Percentiles rank a stretch among this genome's conserved stretches.
These are phyloP conservation scores for Vicia sativa DNA, from an alignment of 306 rosid genomes.

Conservation along the genomic window DNA sequence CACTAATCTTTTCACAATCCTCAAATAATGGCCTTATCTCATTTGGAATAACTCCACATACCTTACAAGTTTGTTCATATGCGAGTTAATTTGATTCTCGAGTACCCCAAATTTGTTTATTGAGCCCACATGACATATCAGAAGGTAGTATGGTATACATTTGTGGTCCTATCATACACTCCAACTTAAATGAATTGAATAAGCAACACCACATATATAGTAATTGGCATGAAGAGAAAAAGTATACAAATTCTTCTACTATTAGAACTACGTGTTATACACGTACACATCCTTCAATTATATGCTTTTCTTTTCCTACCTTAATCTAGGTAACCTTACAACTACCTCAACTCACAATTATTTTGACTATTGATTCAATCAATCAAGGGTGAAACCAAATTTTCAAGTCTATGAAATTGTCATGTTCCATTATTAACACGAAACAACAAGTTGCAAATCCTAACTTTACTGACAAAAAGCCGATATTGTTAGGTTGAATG, in stretches of 20 bases:
- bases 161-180: constrained; percentile 44
- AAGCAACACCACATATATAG: constrained; percentile 19
- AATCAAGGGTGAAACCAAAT: constrained; percentile 27
- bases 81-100: too few species aligned
- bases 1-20: constrained; percentile 4
- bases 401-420: constrained; percentile 30
- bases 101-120: neutral
- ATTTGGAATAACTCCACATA: constrained; percentile 30
- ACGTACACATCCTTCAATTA: constrained; percentile 40
- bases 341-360: constrained; percentile 47
- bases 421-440: constrained; percentile 38
- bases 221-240: constrained; percentile 41
- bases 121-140: constrained; percentile 36
- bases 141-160: constrained; percentile 2
- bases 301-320: constrained; percentile 39
- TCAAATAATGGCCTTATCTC: neutral
- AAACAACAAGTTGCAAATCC: neutral
- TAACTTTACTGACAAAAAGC: too few species aligned
- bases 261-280: constrained; percentile 32
- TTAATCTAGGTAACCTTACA: constrained; percentile 50
- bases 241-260: constrained; percentile 20
- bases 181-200: constrained; percentile 34
- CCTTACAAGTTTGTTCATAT: neutral
- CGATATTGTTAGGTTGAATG: too few species aligned
- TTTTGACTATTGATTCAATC: constrained; percentile 34